Evolutionary conservation across 2,329 filamentous ascomycete genomes (phyloP).

Genomic region (Trichoderma cornu-damae): DNA sequence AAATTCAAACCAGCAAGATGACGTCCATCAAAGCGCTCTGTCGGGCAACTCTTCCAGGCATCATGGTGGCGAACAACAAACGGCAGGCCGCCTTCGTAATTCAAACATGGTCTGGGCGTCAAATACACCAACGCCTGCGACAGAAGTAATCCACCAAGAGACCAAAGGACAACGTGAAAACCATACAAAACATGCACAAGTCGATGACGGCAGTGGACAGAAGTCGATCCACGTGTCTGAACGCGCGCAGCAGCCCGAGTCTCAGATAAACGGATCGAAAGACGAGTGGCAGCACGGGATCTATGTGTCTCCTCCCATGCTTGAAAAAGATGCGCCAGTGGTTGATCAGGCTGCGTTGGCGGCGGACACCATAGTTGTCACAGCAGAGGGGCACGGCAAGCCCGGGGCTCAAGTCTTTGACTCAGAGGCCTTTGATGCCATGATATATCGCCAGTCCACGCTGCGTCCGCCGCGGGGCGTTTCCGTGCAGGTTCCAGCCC

Average conservation of each 20-base stretch:
- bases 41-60: not conserved
- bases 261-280: not conserved
- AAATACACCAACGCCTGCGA: not conserved
- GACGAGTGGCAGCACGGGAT: not conserved
- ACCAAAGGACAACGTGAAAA: not conserved
- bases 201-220: not conserved
- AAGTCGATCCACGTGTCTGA: not conserved
- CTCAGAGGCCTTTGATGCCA: slow-evolving; percentile 33
- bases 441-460: slow-evolving; percentile 36
- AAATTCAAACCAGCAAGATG: not conserved
- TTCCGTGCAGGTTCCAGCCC: slow-evolving; percentile 15
- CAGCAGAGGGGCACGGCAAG: not conserved
- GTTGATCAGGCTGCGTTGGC: not conserved
- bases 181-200: not conserved
- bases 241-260: not conserved
- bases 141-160: not conserved
- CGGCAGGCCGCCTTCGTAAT: not conserved
- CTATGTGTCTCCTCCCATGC: not conserved
- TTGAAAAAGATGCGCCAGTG: not conserved
- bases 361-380: not conserved
- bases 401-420: slow-evolving; percentile 16
- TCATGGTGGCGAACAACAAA: not conserved
- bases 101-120: not conserved
- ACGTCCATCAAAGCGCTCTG: not conserved
- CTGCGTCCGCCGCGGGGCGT: slow-evolving; percentile 27